phyloP scores from a whole-genome alignment of 1,139 yeast genomes.

The Kurtzmaniella quercitrusa region DNA sequence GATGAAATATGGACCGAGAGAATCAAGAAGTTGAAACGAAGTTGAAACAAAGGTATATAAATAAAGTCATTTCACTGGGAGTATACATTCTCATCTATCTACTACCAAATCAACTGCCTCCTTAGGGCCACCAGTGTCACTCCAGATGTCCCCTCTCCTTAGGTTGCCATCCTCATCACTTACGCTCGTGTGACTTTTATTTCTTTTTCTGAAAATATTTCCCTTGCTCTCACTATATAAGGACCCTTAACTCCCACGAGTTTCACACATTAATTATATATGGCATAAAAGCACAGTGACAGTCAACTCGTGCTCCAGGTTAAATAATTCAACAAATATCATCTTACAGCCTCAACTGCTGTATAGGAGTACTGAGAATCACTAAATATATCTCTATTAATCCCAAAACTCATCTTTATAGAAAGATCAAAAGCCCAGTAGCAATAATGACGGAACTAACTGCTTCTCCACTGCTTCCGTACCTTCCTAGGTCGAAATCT shows the following conservation, averaged over 20 bases:
- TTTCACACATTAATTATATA: too few species aligned
- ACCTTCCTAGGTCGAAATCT: slow-evolving; percentile 1
- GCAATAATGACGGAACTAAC: background rate
- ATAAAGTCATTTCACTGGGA: background rate
- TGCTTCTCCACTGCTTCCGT: slow-evolving; percentile 3
- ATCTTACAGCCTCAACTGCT: slow-evolving; percentile 1
- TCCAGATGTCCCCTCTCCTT: too few species aligned
- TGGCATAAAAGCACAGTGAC: background rate
- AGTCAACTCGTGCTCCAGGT: background rate
- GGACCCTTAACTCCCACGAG: background rate
- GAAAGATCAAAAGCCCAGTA: too few species aligned
- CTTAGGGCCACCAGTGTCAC: too few species aligned
- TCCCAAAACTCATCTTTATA: background rate
- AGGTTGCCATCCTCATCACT: too few species aligned
- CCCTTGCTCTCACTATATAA: slow-evolving; percentile 5
- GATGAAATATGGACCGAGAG: too few species aligned
- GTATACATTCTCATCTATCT: background rate
- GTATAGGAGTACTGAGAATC: background rate
- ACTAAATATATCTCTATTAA: background rate
- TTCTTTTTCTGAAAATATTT: slow-evolving; percentile 4
- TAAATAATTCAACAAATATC: background rate
- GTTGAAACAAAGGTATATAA: too few species aligned
- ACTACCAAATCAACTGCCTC: background rate
- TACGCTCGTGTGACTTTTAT: slow-evolving; percentile 1
- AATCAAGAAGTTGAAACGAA: too few species aligned